A percentile compares a stretch with the other conserved stretches of the same genome.
These are phyloP conservation scores for Pleomassaria siparia DNA, from an alignment of 2,329 filamentous ascomycete genomes.

Conservation along the genomic window DNA sequence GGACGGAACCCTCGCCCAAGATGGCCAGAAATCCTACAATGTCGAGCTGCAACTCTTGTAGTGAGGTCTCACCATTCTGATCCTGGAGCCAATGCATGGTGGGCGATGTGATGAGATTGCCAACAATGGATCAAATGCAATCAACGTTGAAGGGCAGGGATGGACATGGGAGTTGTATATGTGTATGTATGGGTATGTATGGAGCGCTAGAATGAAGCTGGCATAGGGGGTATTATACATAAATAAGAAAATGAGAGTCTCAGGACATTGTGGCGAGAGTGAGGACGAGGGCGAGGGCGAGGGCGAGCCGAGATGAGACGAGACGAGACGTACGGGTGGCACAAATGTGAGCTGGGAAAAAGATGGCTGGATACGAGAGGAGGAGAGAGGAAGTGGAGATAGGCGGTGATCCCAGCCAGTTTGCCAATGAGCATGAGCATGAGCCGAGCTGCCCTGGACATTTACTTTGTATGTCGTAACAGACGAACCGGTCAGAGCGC, in stretches of 20 bases:
- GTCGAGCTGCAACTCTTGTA: slow-evolving; percentile 52
- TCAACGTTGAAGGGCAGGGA: slow-evolving; percentile 12
- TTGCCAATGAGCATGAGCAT: no score
- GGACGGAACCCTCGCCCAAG: slow-evolving; percentile 53
- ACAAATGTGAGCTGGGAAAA: no score
- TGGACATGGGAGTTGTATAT: no score
- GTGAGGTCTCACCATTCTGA: slow-evolving; percentile 19
- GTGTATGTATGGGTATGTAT: slow-evolving; percentile 24
- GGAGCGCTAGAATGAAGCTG: slow-evolving; percentile 10
- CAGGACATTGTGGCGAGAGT: slow-evolving; percentile 11
- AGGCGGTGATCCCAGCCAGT: no score
- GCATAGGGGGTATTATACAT: slow-evolving; percentile 17
- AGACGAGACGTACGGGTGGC: no score
- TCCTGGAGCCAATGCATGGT: slow-evolving; percentile 42
- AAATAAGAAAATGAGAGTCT: slow-evolving; percentile 17
- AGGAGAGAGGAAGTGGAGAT: slow-evolving; percentile 4
- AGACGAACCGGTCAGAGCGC: slow-evolving; percentile 22
- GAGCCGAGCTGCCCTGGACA: no score
- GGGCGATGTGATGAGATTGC: neutral
- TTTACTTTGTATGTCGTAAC: no score
- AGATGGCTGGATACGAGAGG: slow-evolving; percentile 2
- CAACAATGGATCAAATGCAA: no score
- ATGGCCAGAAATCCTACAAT: slow-evolving; percentile 60
- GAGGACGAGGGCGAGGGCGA: slow-evolving; percentile 14
- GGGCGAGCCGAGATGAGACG: slow-evolving; percentile 15